Conservation (phyloP, 2,329 filamentous ascomycete genomes). For the Cladophialophora carrionii region DNA sequence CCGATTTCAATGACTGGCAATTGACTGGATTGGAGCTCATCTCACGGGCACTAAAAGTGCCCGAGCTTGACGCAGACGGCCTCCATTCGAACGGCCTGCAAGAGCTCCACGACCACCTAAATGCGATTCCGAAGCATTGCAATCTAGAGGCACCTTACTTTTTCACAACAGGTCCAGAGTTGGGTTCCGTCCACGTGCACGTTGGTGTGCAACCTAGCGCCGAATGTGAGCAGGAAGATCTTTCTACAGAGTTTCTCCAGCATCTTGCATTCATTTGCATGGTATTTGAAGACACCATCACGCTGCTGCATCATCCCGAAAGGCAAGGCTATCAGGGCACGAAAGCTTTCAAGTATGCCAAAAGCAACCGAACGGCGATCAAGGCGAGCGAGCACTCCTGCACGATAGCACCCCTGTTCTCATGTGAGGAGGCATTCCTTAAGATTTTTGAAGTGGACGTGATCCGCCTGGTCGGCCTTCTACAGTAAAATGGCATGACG, state of each 20-base stretch:
- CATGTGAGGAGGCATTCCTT: slow-evolving; percentile 1
- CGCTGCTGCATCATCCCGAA: slow-evolving; percentile 9
- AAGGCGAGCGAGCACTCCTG: neutral
- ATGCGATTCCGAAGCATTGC: neutral
- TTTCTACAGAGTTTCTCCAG: neutral
- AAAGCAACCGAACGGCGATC: slow-evolving; percentile 11
- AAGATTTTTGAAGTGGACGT: slow-evolving; percentile 5
- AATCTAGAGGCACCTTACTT: slow-evolving; percentile 1
- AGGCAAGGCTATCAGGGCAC: neutral
- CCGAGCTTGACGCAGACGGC: neutral
- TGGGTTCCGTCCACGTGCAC: slow-evolving; percentile 7
- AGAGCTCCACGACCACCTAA: neutral
- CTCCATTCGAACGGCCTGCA: neutral
- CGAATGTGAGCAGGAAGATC: neutral
- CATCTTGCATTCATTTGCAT: slow-evolving; percentile 19
- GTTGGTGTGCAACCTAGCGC: neutral
- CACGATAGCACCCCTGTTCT: neutral
- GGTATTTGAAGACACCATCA: slow-evolving; percentile 9
- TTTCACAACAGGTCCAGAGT: slow-evolving; percentile 7
- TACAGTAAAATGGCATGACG: no score
- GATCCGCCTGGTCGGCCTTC: no score
- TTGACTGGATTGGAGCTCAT: slow-evolving; percentile 3
- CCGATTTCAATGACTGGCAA: neutral
- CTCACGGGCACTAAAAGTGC: neutral
- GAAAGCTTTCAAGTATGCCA: neutral